Evolutionary conservation across 140 eudicot genomes (phyloP), one percentile per base, ranked within the genome.

Genomic region (Senecio squalidus): DNA sequence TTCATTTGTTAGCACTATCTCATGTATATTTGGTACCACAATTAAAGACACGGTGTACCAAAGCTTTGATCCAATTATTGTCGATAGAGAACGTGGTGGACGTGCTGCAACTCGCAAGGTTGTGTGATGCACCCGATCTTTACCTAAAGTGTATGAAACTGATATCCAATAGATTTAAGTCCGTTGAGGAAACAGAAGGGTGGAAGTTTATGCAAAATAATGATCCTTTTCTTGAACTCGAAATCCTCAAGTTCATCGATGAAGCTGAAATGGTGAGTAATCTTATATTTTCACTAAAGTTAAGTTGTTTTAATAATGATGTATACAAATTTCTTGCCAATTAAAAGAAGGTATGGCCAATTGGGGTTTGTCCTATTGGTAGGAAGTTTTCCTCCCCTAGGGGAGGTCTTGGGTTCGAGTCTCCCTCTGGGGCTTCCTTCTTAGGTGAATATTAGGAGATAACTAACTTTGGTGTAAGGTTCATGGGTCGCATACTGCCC

Each of bases 41-140:
- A 24, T 74, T 92, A 64, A 92, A 92, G 66, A 74, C 66, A 57
- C 76, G 47, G 31, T 92, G 96, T 64, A 82, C 82, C 27, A 92
- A 75, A n/a, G 83, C 70, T 4, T 71, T 92, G 66, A 83, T 74
- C 28, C 58, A 62, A 29, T 61, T 74, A 8, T 40, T 92, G 64
- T 77, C 77, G 15, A 44, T 70, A 0, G 98, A 84, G 53, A 87
- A 74, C 55, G 96, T 80, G 14, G 91, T 92, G 51, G 98, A 92
- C 46, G 69, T 80, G 4, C 92, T 92, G 31, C 98, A 92, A 60
- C 85, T 92, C 6, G 89, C 96, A 3, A 59, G 93, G 30, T 67
- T 92, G 11, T 92, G 95, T 54, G 89, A 92, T 49, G 96, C 98
- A 22, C 96, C 98, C 1, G 87, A 88, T 58, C 89, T 92, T 11